phyloP scores from a whole-genome alignment of 1,284 basidiomycete genomes.

The Schizophyllum commune region DNA sequence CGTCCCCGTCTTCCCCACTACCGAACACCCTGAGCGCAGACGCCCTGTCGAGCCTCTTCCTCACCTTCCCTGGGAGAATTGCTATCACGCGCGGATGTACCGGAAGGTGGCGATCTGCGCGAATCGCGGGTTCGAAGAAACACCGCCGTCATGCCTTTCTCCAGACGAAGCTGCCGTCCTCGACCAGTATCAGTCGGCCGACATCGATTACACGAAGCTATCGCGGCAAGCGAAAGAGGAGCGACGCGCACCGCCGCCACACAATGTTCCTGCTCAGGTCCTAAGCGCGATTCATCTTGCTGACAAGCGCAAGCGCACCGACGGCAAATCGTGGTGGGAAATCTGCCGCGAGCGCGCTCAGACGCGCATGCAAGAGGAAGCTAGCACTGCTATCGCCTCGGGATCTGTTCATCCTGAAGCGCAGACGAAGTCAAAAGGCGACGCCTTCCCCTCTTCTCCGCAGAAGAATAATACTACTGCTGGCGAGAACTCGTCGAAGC shows the following conservation, averaged over 20 bases:
- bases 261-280: background rate
- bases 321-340: background rate
- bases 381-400: background rate
- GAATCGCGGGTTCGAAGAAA: background rate
- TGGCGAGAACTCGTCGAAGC: background rate
- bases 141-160: background rate
- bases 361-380: background rate
- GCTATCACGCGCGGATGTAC: constrained; percentile 5
- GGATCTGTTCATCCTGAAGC: background rate
- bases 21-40: constrained; percentile 3
- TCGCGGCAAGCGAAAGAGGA: background rate
- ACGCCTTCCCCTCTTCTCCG: background rate
- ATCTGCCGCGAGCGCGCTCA: background rate
- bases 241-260: no score
- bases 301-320: background rate
- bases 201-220: background rate
- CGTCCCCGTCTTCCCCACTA: constrained; percentile 8
- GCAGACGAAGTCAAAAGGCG: background rate
- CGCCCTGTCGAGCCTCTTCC: constrained; percentile 1
- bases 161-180: background rate
- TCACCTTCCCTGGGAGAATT: constrained; percentile 9
- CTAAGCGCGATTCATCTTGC: background rate
- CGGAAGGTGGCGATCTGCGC: background rate
- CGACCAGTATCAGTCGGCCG: background rate
- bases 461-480: background rate